Conservation (phyloP, 768 basidiomycete genomes). For the Kwoniella sp. region DNA sequence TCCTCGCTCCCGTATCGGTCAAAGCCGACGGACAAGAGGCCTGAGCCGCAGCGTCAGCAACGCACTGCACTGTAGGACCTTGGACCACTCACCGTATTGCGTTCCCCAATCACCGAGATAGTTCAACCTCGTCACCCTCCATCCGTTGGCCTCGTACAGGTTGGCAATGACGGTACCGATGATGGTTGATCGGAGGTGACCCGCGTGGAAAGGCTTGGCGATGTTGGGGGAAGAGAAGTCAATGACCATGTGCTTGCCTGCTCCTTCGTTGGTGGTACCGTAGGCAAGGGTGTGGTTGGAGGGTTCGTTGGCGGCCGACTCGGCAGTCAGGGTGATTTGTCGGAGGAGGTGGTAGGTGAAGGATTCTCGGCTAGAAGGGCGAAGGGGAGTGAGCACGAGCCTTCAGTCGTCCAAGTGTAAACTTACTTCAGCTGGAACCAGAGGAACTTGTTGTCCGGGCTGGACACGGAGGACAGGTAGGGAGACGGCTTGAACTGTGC, state of each 20-base stretch:
- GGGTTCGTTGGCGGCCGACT: conserved; percentile 52
- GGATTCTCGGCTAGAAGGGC: conserved; percentile 56
- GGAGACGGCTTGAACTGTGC: conserved; percentile 77
- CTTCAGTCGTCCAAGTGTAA: neutral
- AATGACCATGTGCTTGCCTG: conserved; percentile 59
- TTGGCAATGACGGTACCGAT: conserved; percentile 93
- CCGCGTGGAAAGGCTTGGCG: conserved; percentile 96
- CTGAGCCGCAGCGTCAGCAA: conserved; percentile 54
- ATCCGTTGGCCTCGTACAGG: conserved; percentile 84
- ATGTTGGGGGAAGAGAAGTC: conserved; percentile 98
- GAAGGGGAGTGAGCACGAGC: neutral
- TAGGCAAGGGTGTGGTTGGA: conserved; percentile 56
- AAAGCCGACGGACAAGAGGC: conserved; percentile 83
- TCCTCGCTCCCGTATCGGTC: conserved; percentile 85
- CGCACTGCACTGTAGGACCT: neutral
- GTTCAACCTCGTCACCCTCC: conserved; percentile 85
- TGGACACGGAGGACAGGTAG: conserved; percentile 55
- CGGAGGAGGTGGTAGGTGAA: conserved; percentile 53
- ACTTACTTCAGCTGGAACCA: conserved; percentile 60
- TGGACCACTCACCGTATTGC: conserved; percentile 60
- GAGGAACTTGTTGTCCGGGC: conserved; percentile 58
- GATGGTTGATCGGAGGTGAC: conserved; percentile 94
- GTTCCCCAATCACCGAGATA: conserved; percentile 99
- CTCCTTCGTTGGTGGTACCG: conserved; percentile 71
- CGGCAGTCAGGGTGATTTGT: conserved; percentile 42